Evolutionary conservation across 2,329 filamentous ascomycete species (phyloP).

Genomic region (Phialophora tarda): DNA sequence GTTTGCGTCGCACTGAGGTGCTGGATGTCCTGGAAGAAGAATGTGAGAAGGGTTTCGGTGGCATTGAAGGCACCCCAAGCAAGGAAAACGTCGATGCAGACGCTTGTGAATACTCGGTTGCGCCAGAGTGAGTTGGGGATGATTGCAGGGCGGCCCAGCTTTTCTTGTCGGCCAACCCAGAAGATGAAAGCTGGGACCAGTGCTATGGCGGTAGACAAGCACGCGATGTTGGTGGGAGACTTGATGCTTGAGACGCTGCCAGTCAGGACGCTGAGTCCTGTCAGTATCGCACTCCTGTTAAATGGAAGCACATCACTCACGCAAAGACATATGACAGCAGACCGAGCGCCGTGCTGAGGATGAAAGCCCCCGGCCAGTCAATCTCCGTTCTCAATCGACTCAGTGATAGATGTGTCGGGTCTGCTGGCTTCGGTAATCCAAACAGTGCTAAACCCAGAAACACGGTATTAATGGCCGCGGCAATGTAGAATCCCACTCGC

Average conservation of each 20-base stretch:
- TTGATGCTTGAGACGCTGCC: slow-evolving; percentile 45
- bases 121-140: slow-evolving; percentile 69
- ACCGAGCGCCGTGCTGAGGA: slow-evolving; percentile 55
- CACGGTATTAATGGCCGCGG: slow-evolving; percentile 51
- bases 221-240: slow-evolving; percentile 52
- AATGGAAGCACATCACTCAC: slow-evolving; percentile 42
- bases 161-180: slow-evolving; percentile 61
- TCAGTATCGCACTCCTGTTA: slow-evolving; percentile 4
- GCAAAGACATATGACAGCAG: slow-evolving; percentile 59
- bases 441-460: slow-evolving; percentile 47
- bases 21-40: slow-evolving; percentile 57
- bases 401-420: slow-evolving; percentile 38
- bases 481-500: slow-evolving; percentile 59
- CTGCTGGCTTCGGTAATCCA: slow-evolving; percentile 46
- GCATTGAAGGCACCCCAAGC: slow-evolving; percentile 55
- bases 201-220: slow-evolving; percentile 53
- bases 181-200: slow-evolving; percentile 58
- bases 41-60: slow-evolving; percentile 46
- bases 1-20: slow-evolving; percentile 52
- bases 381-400: slow-evolving; percentile 50
- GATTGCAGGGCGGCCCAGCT: slow-evolving; percentile 57
- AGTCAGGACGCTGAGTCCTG: slow-evolving; percentile 20
- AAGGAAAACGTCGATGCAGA: slow-evolving; percentile 60
- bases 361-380: slow-evolving; percentile 59
- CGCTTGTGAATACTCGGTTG: slow-evolving; percentile 61